Evolutionary conservation across 495 filamentous ascomycete genomes (phyloP), one percentile per base, ranked within the genome.

Genomic region (Hypoxylon subgilvum): DNA sequence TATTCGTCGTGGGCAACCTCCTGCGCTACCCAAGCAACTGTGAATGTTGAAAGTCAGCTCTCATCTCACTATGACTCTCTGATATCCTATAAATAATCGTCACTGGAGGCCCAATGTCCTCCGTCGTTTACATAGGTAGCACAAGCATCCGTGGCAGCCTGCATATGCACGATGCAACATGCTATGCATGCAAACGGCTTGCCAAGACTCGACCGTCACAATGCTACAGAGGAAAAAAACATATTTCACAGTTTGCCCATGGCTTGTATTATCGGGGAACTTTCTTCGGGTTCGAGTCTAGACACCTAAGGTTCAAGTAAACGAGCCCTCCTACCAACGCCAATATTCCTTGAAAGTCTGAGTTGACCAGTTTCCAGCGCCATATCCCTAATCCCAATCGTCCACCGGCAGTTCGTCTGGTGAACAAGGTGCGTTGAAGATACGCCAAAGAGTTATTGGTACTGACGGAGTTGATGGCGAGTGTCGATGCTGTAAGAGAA

Each of bases 131-230:
- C n/a, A n/a, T n/a, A n/a, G n/a, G n/a, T n/a, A n/a, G n/a, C n/a
- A n/a, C 18, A 41, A 52, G 42, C 41, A 43, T 22, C 28, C 28
- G 23, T 22, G 43, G 60, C 43, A 30, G 32, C 61, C 32, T 52
- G 61, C 61, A 63, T 57, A 63, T 58, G 53, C 61, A 54, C 14
- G 34, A 54, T 63, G 54, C 61, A 58, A 50, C 53, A 36, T 36
- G 38, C 44, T 30, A 54, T 44, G 54, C 53, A 39, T 40, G 48
- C n/a, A 21, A 45, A 63, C 18, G 18, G 36, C 38, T 39, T 53
- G 60, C 52, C 53, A 58, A 58, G 61, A 28, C 32, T 13, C 22
- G 39, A 31, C n/a, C 23, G 44, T 63, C 43, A 49, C 43, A 35
- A 22, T 45, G 42, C 34, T 27, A 31, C 6, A 22, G 36, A 40